Evolutionary conservation across 176 grass and related monocot genomes (phyloP).

Genomic region (bread wheat (Triticum aestivum)): IWGSC_CS_RefSeq_v2.1 NC_057796.1:411639437-411639936

Average conservation of each 20-base stretch:
- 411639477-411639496: background rate
- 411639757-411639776: conserved; percentile 24
- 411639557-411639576: conserved; percentile 45
- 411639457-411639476: conserved; percentile 27
- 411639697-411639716: conserved; percentile 12
- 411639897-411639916: conserved; percentile 24
- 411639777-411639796: conserved; percentile 32
- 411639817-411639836: conserved; percentile 25
- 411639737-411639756: conserved; percentile 3
- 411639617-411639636: background rate
- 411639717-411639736: conserved; percentile 8
- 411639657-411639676: conserved; percentile 29
- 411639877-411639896: conserved; percentile 23
- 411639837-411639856: conserved; percentile 26
- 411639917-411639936: conserved; percentile 16
- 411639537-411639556: conserved; percentile 10
- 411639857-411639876: conserved; percentile 55
- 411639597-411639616: conserved; percentile 18
- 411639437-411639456: conserved; percentile 37
- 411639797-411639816: conserved; percentile 26
- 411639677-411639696: conserved; percentile 21
- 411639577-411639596: conserved; percentile 26
- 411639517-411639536: conserved; percentile 27
- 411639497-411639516: conserved; percentile 10
- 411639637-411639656: conserved; percentile 19